A percentile compares a stretch with the other conserved stretches of the same genome.
These are phyloP conservation scores for Trichoderma breve DNA, from an alignment of 2,329 filamentous ascomycete species.

Conservation along the genomic window DNA sequence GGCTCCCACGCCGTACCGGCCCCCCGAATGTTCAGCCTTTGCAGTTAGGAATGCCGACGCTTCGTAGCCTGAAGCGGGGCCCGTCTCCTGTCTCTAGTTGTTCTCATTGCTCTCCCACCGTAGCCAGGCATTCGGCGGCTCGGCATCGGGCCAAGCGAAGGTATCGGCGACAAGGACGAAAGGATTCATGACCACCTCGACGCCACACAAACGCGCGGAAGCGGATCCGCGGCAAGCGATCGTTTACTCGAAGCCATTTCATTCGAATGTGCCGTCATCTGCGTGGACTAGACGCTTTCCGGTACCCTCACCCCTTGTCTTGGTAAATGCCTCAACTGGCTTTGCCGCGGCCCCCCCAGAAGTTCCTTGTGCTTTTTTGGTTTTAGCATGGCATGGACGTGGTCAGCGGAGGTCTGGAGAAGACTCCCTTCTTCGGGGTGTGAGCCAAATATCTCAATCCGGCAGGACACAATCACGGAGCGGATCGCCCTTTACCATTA, in stretches of 20 bases:
- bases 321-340: conserved; percentile 14
- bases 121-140: not conserved
- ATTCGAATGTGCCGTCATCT: not conserved
- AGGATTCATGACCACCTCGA: not conserved
- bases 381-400: not conserved
- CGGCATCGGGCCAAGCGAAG: conserved; percentile 1
- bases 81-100: not conserved
- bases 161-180: not conserved
- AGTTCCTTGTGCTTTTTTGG: not conserved
- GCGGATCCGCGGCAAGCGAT: conserved; percentile 24
- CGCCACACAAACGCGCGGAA: conserved; percentile 19
- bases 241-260: not conserved
- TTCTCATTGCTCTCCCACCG: not conserved
- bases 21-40: not conserved
- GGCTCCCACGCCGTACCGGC: not conserved
- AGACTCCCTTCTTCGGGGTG: not conserved
- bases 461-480: conserved; percentile 16
- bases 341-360: not conserved
- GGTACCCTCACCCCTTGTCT: not conserved
- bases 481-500: not conserved
- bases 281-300: not conserved
- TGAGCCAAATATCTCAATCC: conserved; percentile 7
- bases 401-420: not conserved
- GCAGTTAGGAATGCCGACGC: not conserved
- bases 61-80: conserved; percentile 3